Evolutionary conservation across 179 eudicot species (phyloP).

Genomic region (Nepenthes alata): DNA sequence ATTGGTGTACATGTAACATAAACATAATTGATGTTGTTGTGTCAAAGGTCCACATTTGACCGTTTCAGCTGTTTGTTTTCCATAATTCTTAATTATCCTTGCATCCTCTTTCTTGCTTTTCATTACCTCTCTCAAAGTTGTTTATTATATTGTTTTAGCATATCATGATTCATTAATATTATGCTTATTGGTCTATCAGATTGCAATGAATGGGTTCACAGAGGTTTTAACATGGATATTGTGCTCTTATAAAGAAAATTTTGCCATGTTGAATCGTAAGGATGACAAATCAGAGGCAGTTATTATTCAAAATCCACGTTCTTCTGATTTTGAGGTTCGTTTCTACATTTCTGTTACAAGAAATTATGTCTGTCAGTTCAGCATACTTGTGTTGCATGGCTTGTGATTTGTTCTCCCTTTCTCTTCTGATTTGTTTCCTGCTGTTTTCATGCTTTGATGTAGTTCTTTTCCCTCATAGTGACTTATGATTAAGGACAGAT

Average conservation of each 20-base stretch:
- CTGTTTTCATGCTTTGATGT: not conserved
- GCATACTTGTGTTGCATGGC: not conserved
- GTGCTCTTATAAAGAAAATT: constrained; percentile 79
- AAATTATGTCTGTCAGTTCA: not conserved
- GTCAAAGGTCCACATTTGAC: no score
- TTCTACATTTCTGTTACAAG: constrained; percentile 1
- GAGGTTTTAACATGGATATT: constrained; percentile 82
- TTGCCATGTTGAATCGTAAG: constrained; percentile 59
- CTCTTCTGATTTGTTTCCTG: not conserved
- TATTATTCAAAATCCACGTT: constrained; percentile 77
- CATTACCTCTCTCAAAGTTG: not conserved
- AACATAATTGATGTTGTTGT: no score
- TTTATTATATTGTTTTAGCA: not conserved
- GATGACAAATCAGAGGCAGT: constrained; percentile 78
- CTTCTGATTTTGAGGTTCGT: constrained; percentile 96
- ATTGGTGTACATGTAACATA: no score
- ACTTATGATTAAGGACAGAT: no score
- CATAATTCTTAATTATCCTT: no score
- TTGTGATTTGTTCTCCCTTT: not conserved
- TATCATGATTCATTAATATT: not conserved
- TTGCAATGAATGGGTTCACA: constrained; percentile 79
- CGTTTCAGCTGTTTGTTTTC: no score
- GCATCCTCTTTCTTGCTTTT: no score
- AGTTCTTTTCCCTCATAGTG: not conserved
- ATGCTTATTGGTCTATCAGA: constrained; percentile 20